Base-by-base conservation (phyloP, 2,329 filamentous ascomycete genomes). In the Acephala macrosclerotiorum region DNA sequence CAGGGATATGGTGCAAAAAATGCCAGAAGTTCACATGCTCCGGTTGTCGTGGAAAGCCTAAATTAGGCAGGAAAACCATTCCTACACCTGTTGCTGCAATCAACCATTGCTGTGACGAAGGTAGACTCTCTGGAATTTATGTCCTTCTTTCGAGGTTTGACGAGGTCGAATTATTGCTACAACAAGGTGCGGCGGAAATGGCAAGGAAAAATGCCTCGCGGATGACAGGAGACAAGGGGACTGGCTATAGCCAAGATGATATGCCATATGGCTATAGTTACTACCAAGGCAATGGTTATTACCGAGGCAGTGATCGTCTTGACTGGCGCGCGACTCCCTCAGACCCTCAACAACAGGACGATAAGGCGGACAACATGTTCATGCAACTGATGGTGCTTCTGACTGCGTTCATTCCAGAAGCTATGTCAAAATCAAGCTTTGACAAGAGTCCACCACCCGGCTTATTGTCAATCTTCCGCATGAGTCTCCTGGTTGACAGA, bases 141-240 rank as follows among this genome's bases (percentile, higher is more conserved):
- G 62, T 66, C 36, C 65, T 71, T 6, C 57, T 71, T 20, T 55
- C 68, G 16, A 61, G 67, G 22, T 66, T 71, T 36, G 70, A 71
- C 29, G 61, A 66, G 33, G 60, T 29, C 20, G 35, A 47, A 42
- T 16, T 20, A 35, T 40, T 58, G 9, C 8, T 29, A 49, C 26
- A 61, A 29, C 4, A 20, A 26, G n/a, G 51, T 51, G 58, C 16
- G 22, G 26, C 56, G 20, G 42, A 36, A 57, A 61, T 36, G 11
- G 56, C 38, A 8, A 56, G 35, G 29, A 33, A 61, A 35, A 11
- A 16, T 6, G 45, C 57, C 2, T 33, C 49, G 40, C 66, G 66
- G 2, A 59, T 67, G 9, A 62, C 66, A 35, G 64, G 67, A 57
- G 66, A 49, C 20, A 49, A 20, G 22, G 45, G 45, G n/a, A 22